Evolutionary conservation across 164 flowering plant species (phyloP).

Genomic region (Pachysandra terminalis): DNA sequence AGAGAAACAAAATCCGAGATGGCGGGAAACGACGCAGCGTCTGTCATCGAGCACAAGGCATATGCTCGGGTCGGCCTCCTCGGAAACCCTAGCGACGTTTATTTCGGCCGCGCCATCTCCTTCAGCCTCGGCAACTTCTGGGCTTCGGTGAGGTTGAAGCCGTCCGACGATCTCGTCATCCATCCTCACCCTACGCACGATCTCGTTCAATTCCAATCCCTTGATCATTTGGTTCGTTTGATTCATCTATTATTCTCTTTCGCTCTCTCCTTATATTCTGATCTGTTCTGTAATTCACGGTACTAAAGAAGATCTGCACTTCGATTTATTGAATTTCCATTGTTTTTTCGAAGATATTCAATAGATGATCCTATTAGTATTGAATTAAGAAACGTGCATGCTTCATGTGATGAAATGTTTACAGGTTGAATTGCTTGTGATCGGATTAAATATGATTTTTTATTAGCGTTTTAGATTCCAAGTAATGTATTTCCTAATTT

Average conservation of each 20-base stretch:
- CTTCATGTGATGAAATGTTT: no score
- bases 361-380: no score
- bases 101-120: conserved; percentile 76
- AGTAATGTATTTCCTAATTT: no score
- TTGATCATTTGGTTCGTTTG: conserved; percentile 51
- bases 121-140: conserved; percentile 75
- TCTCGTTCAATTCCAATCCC: conserved; percentile 64
- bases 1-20: background rate
- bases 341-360: background rate
- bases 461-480: no score
- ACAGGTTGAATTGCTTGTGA: no score
- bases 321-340: background rate
- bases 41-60: conserved; percentile 57
- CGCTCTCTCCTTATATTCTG: background rate
- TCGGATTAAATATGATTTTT: no score
- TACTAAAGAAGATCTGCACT: no score
- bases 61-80: conserved; percentile 76
- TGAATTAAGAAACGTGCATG: no score
- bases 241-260: conserved; percentile 1
- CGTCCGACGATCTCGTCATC: conserved; percentile 68
- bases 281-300: background rate
- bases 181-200: conserved; percentile 78
- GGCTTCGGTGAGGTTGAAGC: conserved; percentile 61
- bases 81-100: conserved; percentile 94
- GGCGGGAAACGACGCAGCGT: background rate